Evolutionary conservation across 768 basidiomycete genomes (phyloP).

Genomic region (Coprinopsis strossmayeri): DNA sequence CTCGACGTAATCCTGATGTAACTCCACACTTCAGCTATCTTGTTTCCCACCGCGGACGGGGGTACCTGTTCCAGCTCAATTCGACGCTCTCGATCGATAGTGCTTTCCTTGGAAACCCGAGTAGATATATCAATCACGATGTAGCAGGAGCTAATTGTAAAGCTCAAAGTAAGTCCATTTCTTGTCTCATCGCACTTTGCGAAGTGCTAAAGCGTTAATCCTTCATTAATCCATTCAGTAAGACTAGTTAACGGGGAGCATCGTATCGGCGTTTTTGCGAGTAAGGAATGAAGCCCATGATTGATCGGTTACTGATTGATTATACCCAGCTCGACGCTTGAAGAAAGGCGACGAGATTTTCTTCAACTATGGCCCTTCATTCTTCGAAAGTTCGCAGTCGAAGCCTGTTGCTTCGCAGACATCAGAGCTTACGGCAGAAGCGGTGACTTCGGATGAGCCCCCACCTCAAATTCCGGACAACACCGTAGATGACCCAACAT

Average conservation of each 20-base stretch:
- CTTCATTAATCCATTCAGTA: not conserved
- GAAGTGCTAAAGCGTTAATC: not conserved
- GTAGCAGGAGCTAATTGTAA: not conserved
- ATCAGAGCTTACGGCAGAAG: too few relatives aligned
- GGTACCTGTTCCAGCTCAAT: constrained; percentile 16
- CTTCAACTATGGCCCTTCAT: not conserved
- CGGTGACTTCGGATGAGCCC: too few relatives aligned
- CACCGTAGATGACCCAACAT: too few relatives aligned
- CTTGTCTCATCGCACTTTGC: not conserved
- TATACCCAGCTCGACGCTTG: not conserved
- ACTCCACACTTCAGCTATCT: constrained; percentile 3
- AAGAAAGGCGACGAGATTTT: not conserved
- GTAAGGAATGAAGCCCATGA: not conserved
- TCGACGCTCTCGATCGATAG: not conserved
- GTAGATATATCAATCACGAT: constrained; percentile 1
- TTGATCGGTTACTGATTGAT: not conserved
- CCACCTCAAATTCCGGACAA: too few relatives aligned
- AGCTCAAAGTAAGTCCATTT: not conserved
- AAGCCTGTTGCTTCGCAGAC: too few relatives aligned
- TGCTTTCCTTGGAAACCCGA: not conserved
- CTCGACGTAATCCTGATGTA: not conserved
- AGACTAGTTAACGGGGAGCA: not conserved
- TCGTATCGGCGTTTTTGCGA: not conserved
- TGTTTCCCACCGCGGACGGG: constrained; percentile 7
- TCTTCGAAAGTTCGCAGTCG: too few relatives aligned